Percentiles rank a stretch among this genome's conserved stretches.
phyloP scores from a whole-genome alignment of 1,284 basidiomycete species.

The Moniliella sp. region DNA sequence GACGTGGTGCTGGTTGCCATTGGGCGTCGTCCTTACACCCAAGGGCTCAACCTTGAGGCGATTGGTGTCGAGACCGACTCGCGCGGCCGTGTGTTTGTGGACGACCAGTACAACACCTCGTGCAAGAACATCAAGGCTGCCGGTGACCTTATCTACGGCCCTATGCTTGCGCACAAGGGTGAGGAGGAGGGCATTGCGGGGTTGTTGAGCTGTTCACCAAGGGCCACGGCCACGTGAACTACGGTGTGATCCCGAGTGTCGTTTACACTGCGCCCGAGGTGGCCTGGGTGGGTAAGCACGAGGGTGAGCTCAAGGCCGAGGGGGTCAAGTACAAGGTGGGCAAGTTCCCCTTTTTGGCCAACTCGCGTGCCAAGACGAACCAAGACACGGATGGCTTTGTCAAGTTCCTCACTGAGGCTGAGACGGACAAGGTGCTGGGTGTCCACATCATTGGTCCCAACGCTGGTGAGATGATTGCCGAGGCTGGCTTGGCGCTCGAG shows the following conservation, averaged over 20 bases:
- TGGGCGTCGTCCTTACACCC: conserved; percentile 59
- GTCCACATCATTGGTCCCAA: conserved; percentile 49
- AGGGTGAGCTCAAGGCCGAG: conserved; percentile 76
- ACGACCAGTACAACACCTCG: conserved; percentile 77
- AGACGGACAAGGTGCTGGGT: conserved; percentile 67
- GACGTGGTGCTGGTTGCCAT: conserved; percentile 87
- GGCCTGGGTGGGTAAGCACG: conserved; percentile 92
- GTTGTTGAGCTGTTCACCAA: conserved; percentile 71
- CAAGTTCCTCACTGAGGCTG: conserved; percentile 76
- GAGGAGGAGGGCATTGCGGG: conserved; percentile 97
- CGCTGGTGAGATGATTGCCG: conserved; percentile 86
- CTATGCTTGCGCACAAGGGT: conserved; percentile 97
- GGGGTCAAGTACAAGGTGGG: conserved; percentile 78
- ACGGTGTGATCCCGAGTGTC: conserved; percentile 76
- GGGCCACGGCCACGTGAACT: conserved; percentile 94
- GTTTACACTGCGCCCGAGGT: conserved; percentile 98
- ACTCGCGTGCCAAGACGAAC: conserved; percentile 57
- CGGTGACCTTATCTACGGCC: conserved; percentile 91
- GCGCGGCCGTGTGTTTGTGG: conserved; percentile 66
- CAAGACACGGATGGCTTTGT: conserved; percentile 58
- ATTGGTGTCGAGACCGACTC: conserved; percentile 77
- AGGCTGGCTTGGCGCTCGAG: conserved; percentile 68
- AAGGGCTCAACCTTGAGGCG: conserved; percentile 70
- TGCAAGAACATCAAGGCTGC: conserved; percentile 53
- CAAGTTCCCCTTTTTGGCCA: conserved; percentile 38